Percentiles rank a stretch among this genome's conserved stretches.
Evolutionary conservation across 116 monocot genomes (phyloP).

Genomic region (Iris pallida): DNA sequence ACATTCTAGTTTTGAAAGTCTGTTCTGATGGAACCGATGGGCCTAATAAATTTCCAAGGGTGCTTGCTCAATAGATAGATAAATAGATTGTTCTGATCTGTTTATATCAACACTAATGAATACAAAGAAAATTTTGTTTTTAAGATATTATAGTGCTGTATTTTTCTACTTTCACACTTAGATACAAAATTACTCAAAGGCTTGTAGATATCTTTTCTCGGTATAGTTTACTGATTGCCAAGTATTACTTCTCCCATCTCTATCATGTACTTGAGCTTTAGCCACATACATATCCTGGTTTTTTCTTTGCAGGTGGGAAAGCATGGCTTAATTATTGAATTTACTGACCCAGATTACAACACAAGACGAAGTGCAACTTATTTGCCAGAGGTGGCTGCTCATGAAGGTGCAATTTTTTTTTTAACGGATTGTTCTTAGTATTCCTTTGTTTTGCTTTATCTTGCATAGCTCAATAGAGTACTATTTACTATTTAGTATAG

Average conservation of each 20-base stretch:
- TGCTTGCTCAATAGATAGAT: too few relatives aligned
- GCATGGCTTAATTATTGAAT: constrained; percentile 97
- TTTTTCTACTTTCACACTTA: background rate
- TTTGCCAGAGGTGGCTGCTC: constrained; percentile 89
- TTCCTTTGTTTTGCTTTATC: background rate
- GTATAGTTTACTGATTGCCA: background rate
- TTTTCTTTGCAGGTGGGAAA: constrained; percentile 61
- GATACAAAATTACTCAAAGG: background rate
- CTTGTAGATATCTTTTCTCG: background rate
- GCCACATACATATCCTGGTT: background rate
- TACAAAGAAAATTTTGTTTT: background rate
- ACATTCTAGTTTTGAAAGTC: background rate
- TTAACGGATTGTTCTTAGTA: background rate
- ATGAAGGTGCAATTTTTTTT: constrained; percentile 58
- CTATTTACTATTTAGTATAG: too few relatives aligned
- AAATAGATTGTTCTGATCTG: background rate
- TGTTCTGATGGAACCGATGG: background rate
- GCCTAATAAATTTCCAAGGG: background rate
- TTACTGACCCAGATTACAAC: constrained; percentile 78
- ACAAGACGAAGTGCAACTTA: constrained; percentile 76
- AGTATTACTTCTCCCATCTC: background rate
- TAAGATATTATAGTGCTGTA: background rate
- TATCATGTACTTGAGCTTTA: background rate
- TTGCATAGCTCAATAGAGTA: too few relatives aligned
- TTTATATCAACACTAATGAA: background rate